Base-by-base conservation (phyloP, 2,329 filamentous ascomycete species). In the Purpureocillium lavendulum region DNA sequence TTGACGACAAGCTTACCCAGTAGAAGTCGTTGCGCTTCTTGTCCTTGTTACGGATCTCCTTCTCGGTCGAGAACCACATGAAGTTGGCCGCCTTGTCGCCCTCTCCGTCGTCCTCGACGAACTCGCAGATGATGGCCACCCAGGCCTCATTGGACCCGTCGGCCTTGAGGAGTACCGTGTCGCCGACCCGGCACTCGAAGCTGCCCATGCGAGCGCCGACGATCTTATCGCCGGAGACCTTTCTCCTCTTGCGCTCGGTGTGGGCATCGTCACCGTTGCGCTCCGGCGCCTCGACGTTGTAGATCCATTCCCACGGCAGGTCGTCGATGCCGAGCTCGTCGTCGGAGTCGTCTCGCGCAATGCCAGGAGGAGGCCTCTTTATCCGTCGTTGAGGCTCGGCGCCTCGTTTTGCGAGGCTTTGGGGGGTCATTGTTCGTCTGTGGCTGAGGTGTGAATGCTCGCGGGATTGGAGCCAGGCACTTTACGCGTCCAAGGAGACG, bases 51-150 rank as follows among this genome's bases (percentile, higher is more conserved):
- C 82, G 77, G 44, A 96, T 87, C 62, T 97, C 90, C 53, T 84
- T 85, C 52, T 94, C 85, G 0, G 86, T 87, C 1, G 86, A 88
- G 57, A 98, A 96, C 92, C 92, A 98, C 73, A 96, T 82, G 55
- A 98, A 92, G 46, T 83, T 84, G 40, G 85, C 90, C 18, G 82
- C 80, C 69, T 87, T 96, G 33, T 84, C 60, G 17, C 56, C 61
- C 13, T 63, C 57, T 11, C 84, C 80, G 15, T 85, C 80, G 26
- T 81, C 77, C 34, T 90, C 80, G 30, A 81, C 58, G 49, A 98
- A 95, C 33, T 86, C 81, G 52, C 82, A 84, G 38, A 96, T 83
- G 45, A 98, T 80, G 28, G 87, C 92, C 3, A 94, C 84, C 89
- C 92, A 98, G 10, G 88, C 84, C 53, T 94, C 87, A 48, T 87